Evolutionary conservation across 192 early-diverging fungal species (phyloP).

Genomic region (Funneliformis mosseae): DNA sequence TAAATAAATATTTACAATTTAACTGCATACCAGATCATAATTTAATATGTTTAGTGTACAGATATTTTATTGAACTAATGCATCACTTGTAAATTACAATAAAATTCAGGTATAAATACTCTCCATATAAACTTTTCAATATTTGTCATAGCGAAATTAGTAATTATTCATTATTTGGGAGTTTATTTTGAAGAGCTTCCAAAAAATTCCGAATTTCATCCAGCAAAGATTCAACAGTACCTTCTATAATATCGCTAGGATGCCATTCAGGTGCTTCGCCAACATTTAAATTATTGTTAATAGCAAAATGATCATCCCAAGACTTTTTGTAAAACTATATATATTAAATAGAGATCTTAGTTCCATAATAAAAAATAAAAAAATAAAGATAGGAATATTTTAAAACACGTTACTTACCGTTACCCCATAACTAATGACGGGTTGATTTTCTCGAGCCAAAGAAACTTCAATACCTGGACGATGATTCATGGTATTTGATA

Average conservation of each 20-base stretch:
- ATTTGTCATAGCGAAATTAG: too few species aligned
- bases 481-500: neutral
- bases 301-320: constrained; percentile 44
- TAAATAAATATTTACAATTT: too few species aligned
- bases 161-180: neutral
- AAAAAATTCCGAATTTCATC: constrained; percentile 22
- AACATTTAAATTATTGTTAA: constrained; percentile 37
- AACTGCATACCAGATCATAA: too few species aligned
- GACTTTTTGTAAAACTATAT: constrained; percentile 36
- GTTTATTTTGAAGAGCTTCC: neutral
- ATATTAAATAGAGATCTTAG: neutral
- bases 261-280: constrained; percentile 47
- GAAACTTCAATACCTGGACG: constrained; percentile 15
- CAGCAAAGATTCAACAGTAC: neutral
- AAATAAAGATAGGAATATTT: neutral
- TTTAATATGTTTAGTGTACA: too few species aligned
- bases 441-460: neutral
- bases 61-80: too few species aligned
- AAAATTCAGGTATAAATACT: too few species aligned
- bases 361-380: neutral
- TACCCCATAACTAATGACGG: constrained; percentile 9
- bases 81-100: too few species aligned
- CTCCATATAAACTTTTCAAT: too few species aligned
- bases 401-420: constrained; percentile 10
- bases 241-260: constrained; percentile 34